Evolutionary conservation across 164 flowering plant genomes (phyloP).

Genomic region (Nymphaea thermarum): DNA sequence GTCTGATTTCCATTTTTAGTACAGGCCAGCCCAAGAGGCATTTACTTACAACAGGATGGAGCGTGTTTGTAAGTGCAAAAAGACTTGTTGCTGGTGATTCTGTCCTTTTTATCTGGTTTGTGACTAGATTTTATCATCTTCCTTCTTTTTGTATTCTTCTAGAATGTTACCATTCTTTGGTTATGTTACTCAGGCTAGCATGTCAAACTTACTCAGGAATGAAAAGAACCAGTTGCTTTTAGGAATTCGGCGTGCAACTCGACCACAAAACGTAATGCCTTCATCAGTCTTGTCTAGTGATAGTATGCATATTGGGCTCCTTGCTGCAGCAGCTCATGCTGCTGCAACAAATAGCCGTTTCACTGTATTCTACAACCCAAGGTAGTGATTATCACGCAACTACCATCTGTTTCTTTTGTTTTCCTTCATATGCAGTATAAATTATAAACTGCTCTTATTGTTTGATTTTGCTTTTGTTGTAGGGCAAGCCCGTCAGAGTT

Average conservation of each 20-base stretch:
- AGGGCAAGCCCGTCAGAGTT: constrained; percentile 95
- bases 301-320: constrained; percentile 94
- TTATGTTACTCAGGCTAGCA: too few species aligned
- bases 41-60: constrained; percentile 90
- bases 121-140: not conserved
- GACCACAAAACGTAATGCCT: constrained; percentile 90
- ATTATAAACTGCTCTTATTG: not conserved
- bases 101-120: constrained; percentile 80
- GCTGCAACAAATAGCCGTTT: constrained; percentile 88
- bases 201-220: constrained; percentile 36
- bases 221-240: constrained; percentile 83
- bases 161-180: not conserved
- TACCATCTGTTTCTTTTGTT: not conserved
- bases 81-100: constrained; percentile 91
- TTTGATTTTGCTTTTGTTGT: constrained; percentile 9
- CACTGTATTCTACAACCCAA: constrained; percentile 83
- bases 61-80: constrained; percentile 86
- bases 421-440: not conserved
- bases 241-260: constrained; percentile 82
- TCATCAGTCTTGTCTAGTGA: constrained; percentile 93
- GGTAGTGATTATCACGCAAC: constrained; percentile 25
- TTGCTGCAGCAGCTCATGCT: constrained; percentile 98
- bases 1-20: constrained; percentile 2
- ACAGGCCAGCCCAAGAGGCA: constrained; percentile 95
- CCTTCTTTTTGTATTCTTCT: not conserved